A percentile compares a stretch with the other conserved stretches of the same genome.
phyloP scores from a whole-genome alignment of 495 filamentous ascomycete genomes.

The Ascodesmis nigricans region DNA sequence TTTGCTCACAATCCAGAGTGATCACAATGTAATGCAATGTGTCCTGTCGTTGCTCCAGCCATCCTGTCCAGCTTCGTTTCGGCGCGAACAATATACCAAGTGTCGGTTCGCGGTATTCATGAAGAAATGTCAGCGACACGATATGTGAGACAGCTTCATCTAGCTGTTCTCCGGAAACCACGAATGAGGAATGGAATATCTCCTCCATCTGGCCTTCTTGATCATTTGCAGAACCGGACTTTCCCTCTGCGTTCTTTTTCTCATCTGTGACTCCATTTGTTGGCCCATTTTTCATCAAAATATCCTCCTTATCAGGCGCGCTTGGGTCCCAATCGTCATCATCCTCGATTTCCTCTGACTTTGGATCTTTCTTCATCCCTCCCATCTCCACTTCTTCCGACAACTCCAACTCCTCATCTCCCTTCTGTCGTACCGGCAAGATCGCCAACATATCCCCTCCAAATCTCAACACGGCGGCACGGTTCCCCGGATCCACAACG shows the following conservation, averaged over 20 bases:
- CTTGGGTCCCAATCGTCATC: constrained; percentile 21
- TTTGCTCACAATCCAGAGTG: constrained; percentile 81
- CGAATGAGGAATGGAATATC: constrained; percentile 18
- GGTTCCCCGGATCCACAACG: constrained; percentile 70
- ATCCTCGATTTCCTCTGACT: constrained; percentile 11
- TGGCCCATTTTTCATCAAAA: constrained; percentile 28
- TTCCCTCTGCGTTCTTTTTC: constrained; percentile 9
- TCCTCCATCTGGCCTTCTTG: too few relatives aligned
- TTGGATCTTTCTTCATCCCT: constrained; percentile 8
- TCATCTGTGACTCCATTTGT: constrained; percentile 31
- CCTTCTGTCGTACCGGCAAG: constrained; percentile 64
- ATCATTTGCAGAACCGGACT: too few relatives aligned
- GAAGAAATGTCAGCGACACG: constrained; percentile 75
- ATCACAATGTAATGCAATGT: constrained; percentile 76
- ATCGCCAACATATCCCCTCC: constrained; percentile 74
- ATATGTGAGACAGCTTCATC: constrained; percentile 72
- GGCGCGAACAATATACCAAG: constrained; percentile 80
- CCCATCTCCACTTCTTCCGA: constrained; percentile 12
- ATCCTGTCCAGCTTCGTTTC: constrained; percentile 42
- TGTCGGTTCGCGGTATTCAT: constrained; percentile 93
- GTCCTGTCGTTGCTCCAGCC: constrained; percentile 69
- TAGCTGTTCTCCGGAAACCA: constrained; percentile 26
- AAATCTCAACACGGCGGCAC: constrained; percentile 87
- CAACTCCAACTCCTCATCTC: constrained; percentile 70
- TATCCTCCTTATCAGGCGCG: constrained; percentile 13